phyloP scores from a whole-genome alignment of 345 rosid genomes.

The Excoecaria agallocha region DNA sequence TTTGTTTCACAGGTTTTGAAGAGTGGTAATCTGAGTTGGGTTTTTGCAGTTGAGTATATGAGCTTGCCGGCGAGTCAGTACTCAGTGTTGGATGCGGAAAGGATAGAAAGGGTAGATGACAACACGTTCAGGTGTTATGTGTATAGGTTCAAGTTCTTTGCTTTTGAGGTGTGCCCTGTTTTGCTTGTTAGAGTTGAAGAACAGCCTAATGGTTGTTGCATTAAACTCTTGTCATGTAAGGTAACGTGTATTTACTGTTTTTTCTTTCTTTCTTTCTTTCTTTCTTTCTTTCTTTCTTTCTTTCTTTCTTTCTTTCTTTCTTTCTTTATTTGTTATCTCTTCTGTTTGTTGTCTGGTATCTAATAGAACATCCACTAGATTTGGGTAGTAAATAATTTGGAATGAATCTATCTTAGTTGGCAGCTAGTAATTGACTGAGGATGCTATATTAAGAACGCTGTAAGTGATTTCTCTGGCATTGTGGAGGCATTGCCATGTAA shows the following conservation, averaged over 20 bases:
- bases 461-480: not conserved
- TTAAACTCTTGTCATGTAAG: slow-evolving; percentile 91
- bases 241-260: slow-evolving; percentile 15
- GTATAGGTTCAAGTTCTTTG: slow-evolving; percentile 75
- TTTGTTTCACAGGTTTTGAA: not conserved
- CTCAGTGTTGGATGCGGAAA: slow-evolving; percentile 97
- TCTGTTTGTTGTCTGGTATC: not conserved
- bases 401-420: not conserved
- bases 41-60: slow-evolving; percentile 73
- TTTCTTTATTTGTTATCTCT: not conserved
- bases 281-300: too few relatives aligned
- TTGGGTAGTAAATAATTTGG: not conserved
- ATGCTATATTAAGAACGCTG: not conserved
- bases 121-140: slow-evolving; percentile 83
- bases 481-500: not conserved
- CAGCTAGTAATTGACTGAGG: not conserved
- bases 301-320: too few relatives aligned
- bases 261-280: not conserved
- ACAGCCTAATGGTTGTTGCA: slow-evolving; percentile 85
- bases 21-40: not conserved
- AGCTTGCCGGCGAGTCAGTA: slow-evolving; percentile 96
- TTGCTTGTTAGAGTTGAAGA: slow-evolving; percentile 87
- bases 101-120: slow-evolving; percentile 91
- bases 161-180: slow-evolving; percentile 91
- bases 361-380: not conserved